Evolutionary conservation across 169 alveolate species (phyloP).

Genomic region (Plasmodium gonderi): DNA sequence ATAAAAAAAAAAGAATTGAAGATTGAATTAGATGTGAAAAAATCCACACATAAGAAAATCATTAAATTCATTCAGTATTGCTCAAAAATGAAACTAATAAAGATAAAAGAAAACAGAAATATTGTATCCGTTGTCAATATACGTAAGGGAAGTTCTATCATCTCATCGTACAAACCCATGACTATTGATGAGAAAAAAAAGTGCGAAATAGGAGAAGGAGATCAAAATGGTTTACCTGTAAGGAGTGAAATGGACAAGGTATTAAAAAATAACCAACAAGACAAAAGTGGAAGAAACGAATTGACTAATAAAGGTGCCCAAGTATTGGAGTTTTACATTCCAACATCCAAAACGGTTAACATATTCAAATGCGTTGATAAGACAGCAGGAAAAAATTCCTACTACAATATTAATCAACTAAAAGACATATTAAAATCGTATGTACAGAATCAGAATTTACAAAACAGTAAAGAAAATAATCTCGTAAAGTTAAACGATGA

Average conservation of each 20-base stretch:
- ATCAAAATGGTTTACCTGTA: slow-evolving; percentile 7
- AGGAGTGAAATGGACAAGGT: background rate
- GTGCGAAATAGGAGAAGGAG: slow-evolving; percentile 11
- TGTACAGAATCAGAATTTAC: slow-evolving; percentile 25
- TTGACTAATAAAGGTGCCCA: slow-evolving; percentile 59
- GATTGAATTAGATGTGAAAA: slow-evolving; percentile 62
- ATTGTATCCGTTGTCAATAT: slow-evolving; percentile 74
- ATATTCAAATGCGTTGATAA: slow-evolving; percentile 54
- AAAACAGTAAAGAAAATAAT: background rate
- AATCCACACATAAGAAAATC: slow-evolving; percentile 75
- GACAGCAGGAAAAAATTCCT: slow-evolving; percentile 32
- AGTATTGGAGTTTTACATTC: slow-evolving; percentile 73
- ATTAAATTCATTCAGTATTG: slow-evolving; percentile 75
- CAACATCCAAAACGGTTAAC: slow-evolving; percentile 61
- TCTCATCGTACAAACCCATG: slow-evolving; percentile 69
- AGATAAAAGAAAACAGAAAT: slow-evolving; percentile 75
- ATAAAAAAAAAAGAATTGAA: slow-evolving; percentile 40
- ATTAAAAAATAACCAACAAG: background rate
- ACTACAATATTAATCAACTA: slow-evolving; percentile 53
- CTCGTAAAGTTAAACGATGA: slow-evolving; percentile 18
- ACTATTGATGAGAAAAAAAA: slow-evolving; percentile 46
- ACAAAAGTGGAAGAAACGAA: slow-evolving; percentile 26
- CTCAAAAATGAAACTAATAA: slow-evolving; percentile 69
- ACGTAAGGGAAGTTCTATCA: slow-evolving; percentile 36
- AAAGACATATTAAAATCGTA: slow-evolving; percentile 52